Evolutionary conservation across 805 yeast genomes (phyloP).

Genomic region (Torulaspora franciscae): DNA sequence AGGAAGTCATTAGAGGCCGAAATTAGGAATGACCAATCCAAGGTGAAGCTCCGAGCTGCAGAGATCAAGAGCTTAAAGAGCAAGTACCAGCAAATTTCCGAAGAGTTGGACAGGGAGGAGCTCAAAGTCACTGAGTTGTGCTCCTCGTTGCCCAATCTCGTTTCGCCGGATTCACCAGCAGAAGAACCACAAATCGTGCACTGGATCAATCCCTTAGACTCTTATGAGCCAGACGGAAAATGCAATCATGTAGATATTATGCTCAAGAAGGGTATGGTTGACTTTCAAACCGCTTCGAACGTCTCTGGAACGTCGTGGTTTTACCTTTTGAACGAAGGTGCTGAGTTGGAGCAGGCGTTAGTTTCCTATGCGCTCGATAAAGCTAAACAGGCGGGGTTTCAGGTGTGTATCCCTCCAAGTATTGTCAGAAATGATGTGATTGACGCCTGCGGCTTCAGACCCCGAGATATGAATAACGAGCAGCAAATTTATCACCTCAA

Average conservation of each 20-base stretch:
- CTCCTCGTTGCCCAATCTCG: slow-evolving; percentile 57
- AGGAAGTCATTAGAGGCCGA: slow-evolving; percentile 30
- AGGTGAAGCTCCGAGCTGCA: slow-evolving; percentile 11
- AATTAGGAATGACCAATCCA: slow-evolving; percentile 25
- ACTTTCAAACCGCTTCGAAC: slow-evolving; percentile 64
- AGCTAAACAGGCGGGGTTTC: slow-evolving; percentile 66
- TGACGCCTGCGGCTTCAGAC: slow-evolving; percentile 90
- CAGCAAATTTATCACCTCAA: slow-evolving; percentile 72
- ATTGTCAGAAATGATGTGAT: slow-evolving; percentile 74
- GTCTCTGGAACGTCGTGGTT: slow-evolving; percentile 84
- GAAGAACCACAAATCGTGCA: slow-evolving; percentile 43
- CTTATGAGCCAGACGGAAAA: slow-evolving; percentile 25
- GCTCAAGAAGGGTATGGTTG: slow-evolving; percentile 57
- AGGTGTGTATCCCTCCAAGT: slow-evolving; percentile 75
- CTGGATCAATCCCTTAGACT: slow-evolving; percentile 44
- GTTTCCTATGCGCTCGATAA: slow-evolving; percentile 67
- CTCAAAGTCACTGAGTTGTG: slow-evolving; percentile 38
- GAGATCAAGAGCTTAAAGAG: slow-evolving; percentile 26
- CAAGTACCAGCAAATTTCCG: slow-evolving; percentile 22
- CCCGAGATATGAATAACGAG: slow-evolving; percentile 82
- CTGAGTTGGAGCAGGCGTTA: slow-evolving; percentile 82
- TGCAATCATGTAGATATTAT: slow-evolving; percentile 72
- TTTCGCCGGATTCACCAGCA: slow-evolving; percentile 46
- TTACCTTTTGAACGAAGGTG: slow-evolving; percentile 78
- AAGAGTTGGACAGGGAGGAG: slow-evolving; percentile 31